A percentile compares a stretch with the other conserved stretches of the same genome.
Conservation (phyloP, 2,329 filamentous ascomycete genomes). For the Aciculosporium take region DNA sequence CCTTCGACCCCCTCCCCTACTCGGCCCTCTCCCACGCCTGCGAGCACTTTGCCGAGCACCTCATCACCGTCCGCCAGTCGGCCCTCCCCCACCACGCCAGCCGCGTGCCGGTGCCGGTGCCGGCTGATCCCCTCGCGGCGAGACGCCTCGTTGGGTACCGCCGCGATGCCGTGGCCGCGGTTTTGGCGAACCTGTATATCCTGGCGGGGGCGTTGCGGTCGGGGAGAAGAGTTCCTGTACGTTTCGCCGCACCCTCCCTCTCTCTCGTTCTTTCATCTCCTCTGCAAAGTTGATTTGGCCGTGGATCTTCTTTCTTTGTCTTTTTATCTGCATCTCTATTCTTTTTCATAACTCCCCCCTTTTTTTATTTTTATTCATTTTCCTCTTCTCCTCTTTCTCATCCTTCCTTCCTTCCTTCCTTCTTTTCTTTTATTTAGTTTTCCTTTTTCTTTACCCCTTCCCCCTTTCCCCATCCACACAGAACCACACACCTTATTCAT, state of each 20-base stretch:
- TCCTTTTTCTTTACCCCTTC: too few species aligned
- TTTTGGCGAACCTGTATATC: constrained; percentile 44
- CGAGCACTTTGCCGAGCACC: constrained; percentile 45
- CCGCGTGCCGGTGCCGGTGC: constrained; percentile 35
- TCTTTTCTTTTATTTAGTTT: too few species aligned
- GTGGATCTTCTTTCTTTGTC: too few species aligned
- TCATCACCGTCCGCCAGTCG: constrained; percentile 42
- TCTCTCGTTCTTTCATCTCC: too few species aligned
- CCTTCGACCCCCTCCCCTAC: constrained; percentile 43
- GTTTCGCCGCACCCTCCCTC: too few species aligned
- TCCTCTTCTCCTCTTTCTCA: not conserved
- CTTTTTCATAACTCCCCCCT: too few species aligned
- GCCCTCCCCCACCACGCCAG: constrained; percentile 42
- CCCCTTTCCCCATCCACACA: too few species aligned
- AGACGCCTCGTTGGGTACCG: constrained; percentile 34
- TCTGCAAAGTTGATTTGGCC: too few species aligned
- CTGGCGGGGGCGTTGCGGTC: constrained; percentile 40
- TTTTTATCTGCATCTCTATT: too few species aligned
- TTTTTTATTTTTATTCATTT: too few species aligned
- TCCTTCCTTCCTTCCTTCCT: not conserved
- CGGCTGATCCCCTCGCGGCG: constrained; percentile 34
- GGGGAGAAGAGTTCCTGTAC: constrained; percentile 33
- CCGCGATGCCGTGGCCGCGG: constrained; percentile 41
- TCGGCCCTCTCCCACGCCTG: constrained; percentile 39
- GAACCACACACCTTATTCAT: too few species aligned